These are phyloP conservation scores for Alternaria consortialis DNA, from an alignment of 2,329 filamentous ascomycete species.

Conservation along the genomic window DNA sequence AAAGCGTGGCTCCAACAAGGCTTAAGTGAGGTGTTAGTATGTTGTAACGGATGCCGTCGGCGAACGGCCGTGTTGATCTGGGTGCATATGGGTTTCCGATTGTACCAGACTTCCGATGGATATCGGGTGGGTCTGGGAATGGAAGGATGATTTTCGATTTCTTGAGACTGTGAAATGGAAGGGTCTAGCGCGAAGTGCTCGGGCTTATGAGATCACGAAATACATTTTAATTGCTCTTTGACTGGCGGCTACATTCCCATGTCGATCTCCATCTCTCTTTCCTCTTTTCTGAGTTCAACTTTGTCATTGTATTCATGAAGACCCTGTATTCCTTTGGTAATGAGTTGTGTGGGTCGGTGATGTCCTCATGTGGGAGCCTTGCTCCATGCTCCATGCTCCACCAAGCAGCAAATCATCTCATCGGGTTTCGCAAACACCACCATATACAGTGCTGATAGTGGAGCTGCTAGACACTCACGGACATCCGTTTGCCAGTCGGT, in stretches of 20 bases:
- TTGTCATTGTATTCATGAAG: slow-evolving; percentile 2
- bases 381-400: slow-evolving; percentile 13
- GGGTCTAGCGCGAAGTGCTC: slow-evolving; percentile 48
- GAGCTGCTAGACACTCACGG: too few relatives aligned
- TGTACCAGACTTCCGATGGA: slow-evolving; percentile 5
- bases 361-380: slow-evolving; percentile 7
- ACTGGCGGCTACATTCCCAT: too few relatives aligned
- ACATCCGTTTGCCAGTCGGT: not conserved
- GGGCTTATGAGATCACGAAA: slow-evolving; percentile 47
- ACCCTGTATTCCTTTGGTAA: slow-evolving; percentile 4
- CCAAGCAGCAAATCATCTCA: slow-evolving; percentile 15
- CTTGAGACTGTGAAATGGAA: slow-evolving; percentile 9
- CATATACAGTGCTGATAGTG: too few relatives aligned
- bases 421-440: too few relatives aligned
- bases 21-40: slow-evolving; percentile 11
- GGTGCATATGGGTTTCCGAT: not conserved
- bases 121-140: slow-evolving; percentile 3
- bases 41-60: not conserved
- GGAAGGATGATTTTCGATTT: slow-evolving; percentile 8
- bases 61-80: slow-evolving; percentile 2
- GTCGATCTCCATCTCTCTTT: not conserved
- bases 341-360: slow-evolving; percentile 2
- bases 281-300: not conserved
- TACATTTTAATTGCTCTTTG: slow-evolving; percentile 15
- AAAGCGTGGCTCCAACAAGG: slow-evolving; percentile 39